phyloP scores from a whole-genome alignment of 2,329 filamentous ascomycete species.

The Sarocladium strictum region DNA sequence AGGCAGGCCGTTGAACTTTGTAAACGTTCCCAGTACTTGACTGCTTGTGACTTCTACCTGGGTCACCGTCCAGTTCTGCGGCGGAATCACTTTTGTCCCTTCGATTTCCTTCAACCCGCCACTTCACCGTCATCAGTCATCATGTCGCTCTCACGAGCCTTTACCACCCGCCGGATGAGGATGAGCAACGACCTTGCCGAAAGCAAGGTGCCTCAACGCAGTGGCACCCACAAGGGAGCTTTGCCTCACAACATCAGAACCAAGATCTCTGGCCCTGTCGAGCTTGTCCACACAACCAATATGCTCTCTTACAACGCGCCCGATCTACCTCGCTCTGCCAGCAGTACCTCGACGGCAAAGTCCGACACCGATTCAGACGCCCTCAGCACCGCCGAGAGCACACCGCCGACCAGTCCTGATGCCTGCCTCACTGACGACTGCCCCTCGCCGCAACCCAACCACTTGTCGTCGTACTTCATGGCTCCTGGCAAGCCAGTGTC shows the following conservation, averaged over 20 bases:
- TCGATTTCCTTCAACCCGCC: conserved; percentile 7
- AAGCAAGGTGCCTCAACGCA: conserved; percentile 38
- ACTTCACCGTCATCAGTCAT: conserved; percentile 22
- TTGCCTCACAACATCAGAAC: conserved; percentile 41
- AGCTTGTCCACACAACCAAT: conserved; percentile 90
- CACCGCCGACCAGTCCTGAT: conserved; percentile 64
- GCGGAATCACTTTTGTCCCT: conserved; percentile 10
- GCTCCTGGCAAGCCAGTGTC: conserved; percentile 41
- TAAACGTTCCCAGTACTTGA: conserved; percentile 11
- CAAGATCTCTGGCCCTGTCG: conserved; percentile 83
- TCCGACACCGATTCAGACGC: conserved; percentile 68
- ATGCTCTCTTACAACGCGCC: conserved; percentile 94
- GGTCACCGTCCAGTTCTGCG: background rate
- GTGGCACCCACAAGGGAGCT: conserved; percentile 44
- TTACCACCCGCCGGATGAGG: conserved; percentile 64
- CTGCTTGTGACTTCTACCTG: conserved; percentile 9
- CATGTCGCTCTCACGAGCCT: conserved; percentile 61
- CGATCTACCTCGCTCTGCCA: conserved; percentile 58
- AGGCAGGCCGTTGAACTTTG: conserved; percentile 2
- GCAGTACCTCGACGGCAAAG: conserved; percentile 41
- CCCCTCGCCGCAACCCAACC: conserved; percentile 56
- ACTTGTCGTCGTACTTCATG: conserved; percentile 61
- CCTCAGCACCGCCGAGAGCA: conserved; percentile 44
- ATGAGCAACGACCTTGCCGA: conserved; percentile 37
- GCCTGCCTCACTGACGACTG: conserved; percentile 39